Conservation (phyloP, 2,329 filamentous ascomycete species). For the Cordyceps fumosorosea region DNA sequence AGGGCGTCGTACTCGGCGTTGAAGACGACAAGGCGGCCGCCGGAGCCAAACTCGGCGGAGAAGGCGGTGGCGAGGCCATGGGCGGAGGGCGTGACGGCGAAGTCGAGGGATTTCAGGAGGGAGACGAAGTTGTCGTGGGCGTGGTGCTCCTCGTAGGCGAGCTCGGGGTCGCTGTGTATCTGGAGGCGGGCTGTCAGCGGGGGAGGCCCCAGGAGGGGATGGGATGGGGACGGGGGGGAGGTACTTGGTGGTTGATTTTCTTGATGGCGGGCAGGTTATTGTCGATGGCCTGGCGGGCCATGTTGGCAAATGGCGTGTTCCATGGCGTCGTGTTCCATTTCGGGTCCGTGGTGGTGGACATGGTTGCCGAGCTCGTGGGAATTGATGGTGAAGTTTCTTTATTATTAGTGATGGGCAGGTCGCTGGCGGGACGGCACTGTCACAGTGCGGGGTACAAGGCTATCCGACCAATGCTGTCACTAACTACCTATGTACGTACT, state of each 20-base stretch:
- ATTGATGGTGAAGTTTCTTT: too few relatives aligned
- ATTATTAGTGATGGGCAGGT: too few relatives aligned
- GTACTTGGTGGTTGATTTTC: slow-evolving; percentile 6
- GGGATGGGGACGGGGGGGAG: neutral
- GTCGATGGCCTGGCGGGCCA: neutral
- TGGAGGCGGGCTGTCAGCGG: neutral
- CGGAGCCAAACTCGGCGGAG: slow-evolving; percentile 22
- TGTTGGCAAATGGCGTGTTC: neutral
- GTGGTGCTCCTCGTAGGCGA: slow-evolving; percentile 23
- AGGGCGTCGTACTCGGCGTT: slow-evolving; percentile 29
- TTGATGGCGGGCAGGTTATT: neutral
- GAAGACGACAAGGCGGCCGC: slow-evolving; percentile 27
- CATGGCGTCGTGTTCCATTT: too few relatives aligned
- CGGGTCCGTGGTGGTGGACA: neutral
- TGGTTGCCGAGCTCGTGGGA: neutral
- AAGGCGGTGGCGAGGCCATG: slow-evolving; percentile 30
- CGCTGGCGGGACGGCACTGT: neutral
- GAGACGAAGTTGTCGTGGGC: slow-evolving; percentile 22
- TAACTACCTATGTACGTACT: too few relatives aligned
- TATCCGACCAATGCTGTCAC: neutral
- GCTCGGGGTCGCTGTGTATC: slow-evolving; percentile 24
- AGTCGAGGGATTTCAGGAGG: slow-evolving; percentile 19
- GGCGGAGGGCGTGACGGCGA: slow-evolving; percentile 23
- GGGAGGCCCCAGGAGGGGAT: too few relatives aligned
- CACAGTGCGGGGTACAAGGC: neutral